Evolutionary conservation across 257 asterid genomes (phyloP).

Genomic region (Solanum okadae): DNA sequence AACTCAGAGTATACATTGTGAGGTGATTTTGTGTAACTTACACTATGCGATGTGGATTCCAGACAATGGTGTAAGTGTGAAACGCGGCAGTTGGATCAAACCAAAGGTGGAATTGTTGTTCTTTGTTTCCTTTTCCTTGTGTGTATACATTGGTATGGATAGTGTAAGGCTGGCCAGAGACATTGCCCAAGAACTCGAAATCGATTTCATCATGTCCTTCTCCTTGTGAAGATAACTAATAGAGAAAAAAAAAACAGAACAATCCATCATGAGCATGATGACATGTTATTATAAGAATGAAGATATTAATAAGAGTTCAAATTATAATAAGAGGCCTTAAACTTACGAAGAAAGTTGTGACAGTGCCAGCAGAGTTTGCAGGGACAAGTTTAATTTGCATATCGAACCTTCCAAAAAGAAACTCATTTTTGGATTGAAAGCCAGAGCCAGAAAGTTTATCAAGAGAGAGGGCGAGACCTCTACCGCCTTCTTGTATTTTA

Average conservation of each 20-base stretch:
- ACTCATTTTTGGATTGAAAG: neutral
- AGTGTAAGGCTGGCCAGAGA: neutral
- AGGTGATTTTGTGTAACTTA: neutral
- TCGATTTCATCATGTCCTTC: neutral
- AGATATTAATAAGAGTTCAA: neutral
- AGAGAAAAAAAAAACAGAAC: neutral
- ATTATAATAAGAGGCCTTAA: neutral
- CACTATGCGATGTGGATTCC: constrained; percentile 5
- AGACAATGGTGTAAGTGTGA: constrained; percentile 7
- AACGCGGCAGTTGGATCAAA: constrained; percentile 2
- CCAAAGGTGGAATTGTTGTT: constrained; percentile 7
- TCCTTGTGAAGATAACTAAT: neutral
- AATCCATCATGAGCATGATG: neutral
- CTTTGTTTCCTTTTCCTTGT: constrained; percentile 7
- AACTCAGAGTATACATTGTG: neutral
- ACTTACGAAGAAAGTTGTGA: neutral
- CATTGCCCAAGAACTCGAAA: constrained; percentile 1
- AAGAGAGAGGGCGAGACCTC: neutral
- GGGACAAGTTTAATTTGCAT: neutral
- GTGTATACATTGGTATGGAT: neutral
- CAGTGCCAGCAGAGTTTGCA: neutral
- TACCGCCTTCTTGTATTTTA: neutral
- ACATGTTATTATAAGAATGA: neutral
- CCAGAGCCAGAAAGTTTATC: constrained; percentile 1
- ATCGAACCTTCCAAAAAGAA: neutral